phyloP scores from a whole-genome alignment of 352 stramenopile genomes.

The Phytophthora litchii region DNA sequence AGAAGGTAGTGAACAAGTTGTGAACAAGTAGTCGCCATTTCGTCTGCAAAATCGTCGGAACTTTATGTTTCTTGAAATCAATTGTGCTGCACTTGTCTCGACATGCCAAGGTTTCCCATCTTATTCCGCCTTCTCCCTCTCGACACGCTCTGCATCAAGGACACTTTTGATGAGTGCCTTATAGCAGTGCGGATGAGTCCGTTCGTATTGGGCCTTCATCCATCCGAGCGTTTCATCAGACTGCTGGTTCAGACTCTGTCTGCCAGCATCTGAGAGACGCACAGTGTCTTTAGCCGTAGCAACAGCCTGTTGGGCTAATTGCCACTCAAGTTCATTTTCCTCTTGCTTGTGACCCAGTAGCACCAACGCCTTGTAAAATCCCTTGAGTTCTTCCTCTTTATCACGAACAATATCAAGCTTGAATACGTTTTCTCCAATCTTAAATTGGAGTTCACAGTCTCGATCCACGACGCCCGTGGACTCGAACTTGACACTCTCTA shows the following conservation, averaged over 20 bases:
- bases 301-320: constrained; percentile 35
- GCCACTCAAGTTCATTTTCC: constrained; percentile 43
- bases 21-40: no score
- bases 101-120: no score
- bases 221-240: constrained; percentile 44
- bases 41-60: no score
- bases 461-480: constrained; percentile 51
- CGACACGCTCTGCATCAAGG: constrained; percentile 23
- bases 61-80: no score
- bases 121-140: constrained; percentile 10
- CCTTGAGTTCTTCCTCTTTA: constrained; percentile 36
- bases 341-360: constrained; percentile 42
- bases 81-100: no score
- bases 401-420: constrained; percentile 38
- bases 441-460: constrained; percentile 54
- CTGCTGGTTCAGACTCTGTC: constrained; percentile 46
- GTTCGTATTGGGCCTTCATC: constrained; percentile 38
- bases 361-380: constrained; percentile 50
- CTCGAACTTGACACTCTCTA: constrained; percentile 46
- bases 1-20: no score
- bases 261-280: constrained; percentile 38
- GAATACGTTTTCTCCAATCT: constrained; percentile 29
- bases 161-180: constrained; percentile 36
- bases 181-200: constrained; percentile 46
- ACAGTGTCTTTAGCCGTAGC: constrained; percentile 37